Percentiles rank a stretch among this genome's conserved stretches.
Evolutionary conservation across 176 grass and related monocot genomes (phyloP).

Genomic region (Carex littledalei): DNA sequence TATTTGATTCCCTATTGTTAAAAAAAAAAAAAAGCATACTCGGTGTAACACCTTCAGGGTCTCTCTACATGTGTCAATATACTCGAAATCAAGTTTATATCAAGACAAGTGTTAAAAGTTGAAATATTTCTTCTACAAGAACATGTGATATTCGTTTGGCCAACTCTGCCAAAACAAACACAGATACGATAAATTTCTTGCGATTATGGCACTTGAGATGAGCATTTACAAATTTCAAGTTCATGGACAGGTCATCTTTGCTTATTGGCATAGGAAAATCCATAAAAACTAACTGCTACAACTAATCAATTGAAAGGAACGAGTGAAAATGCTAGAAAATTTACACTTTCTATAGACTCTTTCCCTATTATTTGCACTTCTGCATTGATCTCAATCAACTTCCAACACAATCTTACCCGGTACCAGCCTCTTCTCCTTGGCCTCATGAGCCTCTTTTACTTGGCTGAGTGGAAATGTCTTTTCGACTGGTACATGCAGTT

Average conservation of each 20-base stretch:
- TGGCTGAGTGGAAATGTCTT: constrained; percentile 62
- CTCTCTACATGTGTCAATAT: not conserved
- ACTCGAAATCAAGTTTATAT: not conserved
- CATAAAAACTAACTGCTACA: constrained; percentile 5
- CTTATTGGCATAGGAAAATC: constrained; percentile 23
- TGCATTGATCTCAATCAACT: constrained; percentile 41
- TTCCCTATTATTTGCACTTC: constrained; percentile 3
- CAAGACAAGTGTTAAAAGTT: not conserved
- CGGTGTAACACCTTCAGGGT: not conserved
- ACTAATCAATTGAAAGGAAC: not conserved
- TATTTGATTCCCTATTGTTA: not conserved
- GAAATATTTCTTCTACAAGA: not conserved
- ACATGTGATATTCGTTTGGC: not conserved
- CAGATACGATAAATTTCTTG: not conserved
- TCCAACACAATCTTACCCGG: constrained; percentile 88
- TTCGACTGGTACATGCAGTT: constrained; percentile 82
- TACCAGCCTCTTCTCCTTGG: constrained; percentile 70
- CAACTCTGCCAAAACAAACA: not conserved
- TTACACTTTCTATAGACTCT: constrained; percentile 26
- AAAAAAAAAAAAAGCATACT: not conserved
- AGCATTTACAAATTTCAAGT: constrained; percentile 2
- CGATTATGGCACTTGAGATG: not conserved
- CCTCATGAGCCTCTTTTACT: constrained; percentile 81
- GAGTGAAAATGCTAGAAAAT: constrained; percentile 21
- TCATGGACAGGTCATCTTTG: constrained; percentile 25